Percentiles rank a stretch among this genome's conserved stretches.
Conservation (phyloP, 495 filamentous ascomycete genomes). For the Rusavskia elegans region DNA sequence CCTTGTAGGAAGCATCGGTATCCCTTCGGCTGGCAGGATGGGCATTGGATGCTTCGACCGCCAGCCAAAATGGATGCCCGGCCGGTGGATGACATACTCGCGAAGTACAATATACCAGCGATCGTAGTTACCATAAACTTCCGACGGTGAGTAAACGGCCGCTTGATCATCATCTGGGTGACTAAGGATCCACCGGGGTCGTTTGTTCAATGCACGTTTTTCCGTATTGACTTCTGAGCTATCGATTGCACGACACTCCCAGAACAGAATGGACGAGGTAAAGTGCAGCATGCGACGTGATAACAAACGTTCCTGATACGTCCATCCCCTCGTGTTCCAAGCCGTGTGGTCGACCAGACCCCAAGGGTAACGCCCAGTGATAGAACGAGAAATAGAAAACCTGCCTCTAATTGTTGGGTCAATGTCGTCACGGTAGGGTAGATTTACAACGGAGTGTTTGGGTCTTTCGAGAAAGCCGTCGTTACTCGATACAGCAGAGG, state of each 20-base stretch:
- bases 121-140: background rate
- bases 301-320: conserved; percentile 24
- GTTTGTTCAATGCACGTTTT: background rate
- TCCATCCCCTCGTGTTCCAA: conserved; percentile 22
- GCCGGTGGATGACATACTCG: background rate
- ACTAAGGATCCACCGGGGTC: background rate
- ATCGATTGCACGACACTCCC: conserved; percentile 12
- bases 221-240: background rate
- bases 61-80: background rate
- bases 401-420: background rate
- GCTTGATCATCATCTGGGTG: background rate
- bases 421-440: background rate
- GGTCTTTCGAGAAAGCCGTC: conserved; percentile 2
- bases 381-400: background rate
- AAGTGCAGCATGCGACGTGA: conserved; percentile 19
- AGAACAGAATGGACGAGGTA: conserved; percentile 13
- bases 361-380: background rate
- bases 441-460: too few relatives aligned
- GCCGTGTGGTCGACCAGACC: background rate
- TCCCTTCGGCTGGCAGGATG: too few relatives aligned
- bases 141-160: background rate
- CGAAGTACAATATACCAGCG: background rate
- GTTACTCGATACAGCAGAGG: background rate
- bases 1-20: background rate
- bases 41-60: too few relatives aligned